Evolutionary conservation across 345 rosid species (phyloP), one percentile per base, ranked within the genome.

Genomic region (Hypericum androsaemum): DNA sequence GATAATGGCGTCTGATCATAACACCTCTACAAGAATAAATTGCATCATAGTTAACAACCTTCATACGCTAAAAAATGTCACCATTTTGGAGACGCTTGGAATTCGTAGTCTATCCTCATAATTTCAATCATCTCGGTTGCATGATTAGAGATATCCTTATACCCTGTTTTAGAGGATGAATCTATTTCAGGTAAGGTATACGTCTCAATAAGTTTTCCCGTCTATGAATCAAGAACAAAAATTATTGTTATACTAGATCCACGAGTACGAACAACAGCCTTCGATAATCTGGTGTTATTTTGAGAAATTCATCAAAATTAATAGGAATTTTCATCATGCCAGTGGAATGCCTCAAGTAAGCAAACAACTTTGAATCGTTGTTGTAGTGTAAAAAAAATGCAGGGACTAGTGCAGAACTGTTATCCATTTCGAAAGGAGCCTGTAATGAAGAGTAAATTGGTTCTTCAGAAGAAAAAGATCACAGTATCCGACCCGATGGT

Each of bases 371-470:
- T 79, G 77, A 76, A 42, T 84, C 86, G 46, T 79, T 79, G 50
- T 80, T 76, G 63, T 69, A 73, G 41, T 80, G 82, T 8, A 82
- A 60, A 52, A 74, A 81, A 73, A 77, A 76, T 9, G 73, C 51
- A 12, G 59, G 52, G 45, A 52, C 64, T n/a, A 64, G n/a, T n/a
- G n/a, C 56, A 41, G 68, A 82, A 16, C 67, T 57, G 11, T 10
- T 63, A n/a, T 54, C 74, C 16, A 61, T 61, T 36, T 43, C 57
- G 7, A 64, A 15, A 7, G 86, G 76, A 69, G 90, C 85, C 41
- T 78, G 88, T 65, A 82, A 88, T 0, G 83, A 75, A 39, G 94
- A 71, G 72, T 84, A 64, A 35, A 83, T 75, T 0, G 96, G 96
- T 5, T 71, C 49, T 52, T 95, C 98, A 5, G 96, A 53, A 10